A percentile compares a stretch with the other conserved stretches of the same genome.
These are phyloP conservation scores for Lepiota venenata DNA, from an alignment of 768 basidiomycete species.

Conservation along the genomic window DNA sequence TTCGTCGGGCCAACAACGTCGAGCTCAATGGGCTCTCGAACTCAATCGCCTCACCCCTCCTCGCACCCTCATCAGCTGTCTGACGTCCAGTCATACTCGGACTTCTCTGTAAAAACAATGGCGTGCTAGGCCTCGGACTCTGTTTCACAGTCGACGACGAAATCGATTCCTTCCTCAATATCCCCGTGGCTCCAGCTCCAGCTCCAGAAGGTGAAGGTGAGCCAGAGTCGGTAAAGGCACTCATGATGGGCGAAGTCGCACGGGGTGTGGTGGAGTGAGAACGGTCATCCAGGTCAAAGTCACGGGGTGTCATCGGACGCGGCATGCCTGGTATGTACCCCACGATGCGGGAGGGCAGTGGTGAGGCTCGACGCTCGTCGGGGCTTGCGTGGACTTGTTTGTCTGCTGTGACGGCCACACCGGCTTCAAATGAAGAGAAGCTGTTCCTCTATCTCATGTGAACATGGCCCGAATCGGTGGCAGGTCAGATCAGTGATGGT, in stretches of 20 bases:
- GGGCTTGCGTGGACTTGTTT: constrained; percentile 33
- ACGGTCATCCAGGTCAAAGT: constrained; percentile 63
- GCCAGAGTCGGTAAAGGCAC: constrained; percentile 25
- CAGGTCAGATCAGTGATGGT: background rate
- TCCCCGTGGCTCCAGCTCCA: constrained; percentile 31
- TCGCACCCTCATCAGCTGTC: constrained; percentile 52
- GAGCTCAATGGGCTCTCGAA: constrained; percentile 47
- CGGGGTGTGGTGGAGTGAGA: constrained; percentile 79
- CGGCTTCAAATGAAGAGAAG: constrained; percentile 47
- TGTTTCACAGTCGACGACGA: constrained; percentile 43
- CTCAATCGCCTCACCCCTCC: constrained; percentile 32
- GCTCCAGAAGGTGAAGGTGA: constrained; percentile 16
- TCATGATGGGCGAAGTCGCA: constrained; percentile 60
- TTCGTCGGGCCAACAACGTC: constrained; percentile 51
- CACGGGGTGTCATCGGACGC: constrained; percentile 86
- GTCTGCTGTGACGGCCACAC: constrained; percentile 43
- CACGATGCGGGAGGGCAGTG: constrained; percentile 57
- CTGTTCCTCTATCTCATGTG: constrained; percentile 29
- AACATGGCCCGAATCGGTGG: constrained; percentile 13
- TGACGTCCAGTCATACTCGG: constrained; percentile 52
- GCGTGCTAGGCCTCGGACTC: constrained; percentile 44
- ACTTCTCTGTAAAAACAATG: constrained; percentile 57
- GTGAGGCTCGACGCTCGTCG: constrained; percentile 54
- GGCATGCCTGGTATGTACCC: constrained; percentile 92
- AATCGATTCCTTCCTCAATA: constrained; percentile 53